Base-by-base conservation (phyloP, 257 asterid genomes). In the Solanum chilense region DNA sequence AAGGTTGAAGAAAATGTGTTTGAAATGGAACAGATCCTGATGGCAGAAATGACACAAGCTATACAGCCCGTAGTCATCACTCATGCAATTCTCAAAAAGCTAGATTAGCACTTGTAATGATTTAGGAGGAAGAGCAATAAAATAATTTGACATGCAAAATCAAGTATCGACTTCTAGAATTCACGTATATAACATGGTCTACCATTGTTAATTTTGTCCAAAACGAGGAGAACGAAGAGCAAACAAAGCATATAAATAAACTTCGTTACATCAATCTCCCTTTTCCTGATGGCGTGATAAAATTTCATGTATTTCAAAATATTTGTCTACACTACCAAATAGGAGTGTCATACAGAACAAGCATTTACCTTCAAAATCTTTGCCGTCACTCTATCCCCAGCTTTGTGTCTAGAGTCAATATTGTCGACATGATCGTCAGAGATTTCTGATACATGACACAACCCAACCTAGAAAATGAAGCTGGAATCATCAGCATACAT, bases 391-490 rank as follows among this genome's bases (percentile, higher is more conserved):
- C 83, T 91, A 75, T 97, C 98, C 86, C 98, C 97, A 80, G 94
- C 95, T 88, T 94, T 92, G 89, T 91, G 94, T 83, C 80, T 88
- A 42, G 92, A 58, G 86, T 89, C 95, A 85, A 92, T 87, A 87
- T 90, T 90, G 82, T 92, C 96, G 33, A 91, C 80, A 86, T 82
- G 95, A 83, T 92, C 94, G 91, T 97, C 99, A 90, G 97, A 94
- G 88, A 97, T 92, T 94, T 96, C 98, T 5, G 99, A 97, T 78
- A 96, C 89, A 88, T 97, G 99, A 93, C 99, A 97, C 88, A 97
- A 89, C 76, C 99, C 99, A 78, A 96, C 99, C 99, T 97, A 90
- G 70, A 80, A 83, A 88, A 86, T 91, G 84, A 70, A 71, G 37
- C 83, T 71, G 89, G 47, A 47, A 88, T 33, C 69, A 78, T 73